A percentile compares a stretch with the other conserved stretches of the same genome.
Evolutionary conservation across 495 filamentous ascomycete genomes (phyloP).

Genomic region (Bacidia gigantensis): DNA sequence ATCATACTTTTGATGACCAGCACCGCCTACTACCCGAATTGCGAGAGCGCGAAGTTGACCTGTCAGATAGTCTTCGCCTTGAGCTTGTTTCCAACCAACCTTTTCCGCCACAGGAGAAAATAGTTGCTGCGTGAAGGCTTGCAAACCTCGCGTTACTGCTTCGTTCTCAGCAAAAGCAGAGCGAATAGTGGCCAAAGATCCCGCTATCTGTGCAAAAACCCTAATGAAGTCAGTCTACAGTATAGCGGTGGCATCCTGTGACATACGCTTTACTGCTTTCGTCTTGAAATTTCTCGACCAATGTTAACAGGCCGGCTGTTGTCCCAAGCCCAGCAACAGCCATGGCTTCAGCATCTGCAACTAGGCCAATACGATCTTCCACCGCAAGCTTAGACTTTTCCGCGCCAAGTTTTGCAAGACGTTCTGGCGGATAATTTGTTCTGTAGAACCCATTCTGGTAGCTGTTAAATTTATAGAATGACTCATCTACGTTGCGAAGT

Average conservation of each 20-base stretch:
- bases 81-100: conserved; percentile 70
- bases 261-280: conserved; percentile 66
- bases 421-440: conserved; percentile 72
- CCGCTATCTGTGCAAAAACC: conserved; percentile 75
- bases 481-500: conserved; percentile 54
- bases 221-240: conserved; percentile 22
- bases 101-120: conserved; percentile 56
- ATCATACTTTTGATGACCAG: conserved; percentile 56
- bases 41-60: conserved; percentile 69
- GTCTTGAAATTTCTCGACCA: conserved; percentile 66
- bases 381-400: conserved; percentile 57
- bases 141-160: conserved; percentile 46
- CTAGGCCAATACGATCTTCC: conserved; percentile 80
- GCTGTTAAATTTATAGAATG: conserved; percentile 84
- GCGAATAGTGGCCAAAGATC: conserved; percentile 50
- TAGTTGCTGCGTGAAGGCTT: conserved; percentile 59
- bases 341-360: conserved; percentile 84
- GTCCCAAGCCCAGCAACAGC: conserved; percentile 74
- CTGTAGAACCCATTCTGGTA: conserved; percentile 84
- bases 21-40: conserved; percentile 56
- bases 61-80: conserved; percentile 67
- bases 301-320: conserved; percentile 62
- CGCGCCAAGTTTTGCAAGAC: conserved; percentile 65
- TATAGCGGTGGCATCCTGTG: background rate
- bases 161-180: conserved; percentile 50